Base-by-base conservation (phyloP, 192 early-diverging fungal species). In the Gamsiella multidivaricata region DNA sequence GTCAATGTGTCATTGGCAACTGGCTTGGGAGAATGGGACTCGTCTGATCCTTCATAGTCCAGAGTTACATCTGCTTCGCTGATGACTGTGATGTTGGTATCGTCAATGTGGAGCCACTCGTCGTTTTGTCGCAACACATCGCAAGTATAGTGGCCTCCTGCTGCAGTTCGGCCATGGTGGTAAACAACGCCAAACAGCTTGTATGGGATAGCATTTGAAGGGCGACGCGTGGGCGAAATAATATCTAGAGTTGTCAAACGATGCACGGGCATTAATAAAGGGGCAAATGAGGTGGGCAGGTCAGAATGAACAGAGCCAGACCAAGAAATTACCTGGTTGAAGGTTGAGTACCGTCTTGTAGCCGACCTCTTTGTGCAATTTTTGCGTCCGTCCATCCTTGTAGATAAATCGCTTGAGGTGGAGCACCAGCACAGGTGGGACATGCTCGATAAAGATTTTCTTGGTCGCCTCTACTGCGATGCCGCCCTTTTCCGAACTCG, bases 101-200 rank as follows among this genome's bases (percentile, higher is more conserved):
- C 98, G 76, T 99, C 97, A 42, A 98, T 91, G 45, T 91, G 91
- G 52, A 96, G 87, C 98, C 98, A 99, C 61, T 91, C 85, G 41
- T 86, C 79, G 51, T 85, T 84, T 10, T 90, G 83, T 53, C 91
- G 84, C 55, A 85, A 66, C 7, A 99, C 85, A 82, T 97, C 94
- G 83, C 94, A 96, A 3, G 98, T 99, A 81, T 99, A 99, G 70
- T 99, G 98, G 9, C 98, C 98, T 33, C 95, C 96, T 15, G 85
- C 90, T 18, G 95, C 93, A 26, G 85, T 84, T 49, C 80, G 80
- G 3, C 98, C 97, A 76, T 98, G 98, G 83, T 99, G 98, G 76
- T 98, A 95, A 8, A 99, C 94, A 37, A 96, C 97, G 25, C 91
- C 92, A 83, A 91, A 91, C 8, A 97, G 86, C 47, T 86, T 83